phyloP scores from a whole-genome alignment of 2,329 filamentous ascomycete genomes.

The Basipetospora chlamydospora region DNA sequence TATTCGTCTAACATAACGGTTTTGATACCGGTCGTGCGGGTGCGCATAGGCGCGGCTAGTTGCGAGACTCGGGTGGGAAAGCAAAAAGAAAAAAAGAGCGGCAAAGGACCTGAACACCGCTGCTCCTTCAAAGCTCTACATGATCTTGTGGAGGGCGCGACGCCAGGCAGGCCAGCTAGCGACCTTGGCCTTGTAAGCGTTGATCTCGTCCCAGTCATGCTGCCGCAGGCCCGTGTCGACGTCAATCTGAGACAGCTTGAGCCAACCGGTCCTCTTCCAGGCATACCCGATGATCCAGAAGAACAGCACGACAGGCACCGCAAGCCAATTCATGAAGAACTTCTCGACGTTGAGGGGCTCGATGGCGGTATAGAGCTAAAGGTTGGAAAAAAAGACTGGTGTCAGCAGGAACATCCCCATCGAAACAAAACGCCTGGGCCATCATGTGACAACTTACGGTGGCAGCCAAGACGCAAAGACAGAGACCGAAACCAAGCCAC shows the following conservation, averaged over 20 bases:
- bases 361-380: constrained; percentile 34
- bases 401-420: too few relatives aligned
- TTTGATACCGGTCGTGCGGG: too few relatives aligned
- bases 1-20: too few relatives aligned
- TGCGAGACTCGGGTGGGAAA: too few relatives aligned
- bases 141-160: constrained; percentile 21
- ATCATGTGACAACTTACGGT: constrained; percentile 24
- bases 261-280: constrained; percentile 52
- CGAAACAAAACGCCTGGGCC: too few relatives aligned
- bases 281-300: constrained; percentile 43
- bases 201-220: constrained; percentile 50
- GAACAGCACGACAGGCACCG: constrained; percentile 33
- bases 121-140: constrained; percentile 18
- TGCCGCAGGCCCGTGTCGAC: constrained; percentile 50
- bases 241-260: constrained; percentile 45
- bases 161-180: constrained; percentile 38
- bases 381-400: too few relatives aligned
- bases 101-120: background rate
- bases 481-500: constrained; percentile 44
- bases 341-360: constrained; percentile 26
- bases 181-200: constrained; percentile 34
- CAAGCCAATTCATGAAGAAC: constrained; percentile 41
- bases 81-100: background rate
- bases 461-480: constrained; percentile 35
- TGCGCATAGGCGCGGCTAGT: too few relatives aligned